A percentile compares a stretch with the other conserved stretches of the same genome.
phyloP scores from a whole-genome alignment of 768 basidiomycete genomes.

The Cystofilobasidium capitatum region DNA sequence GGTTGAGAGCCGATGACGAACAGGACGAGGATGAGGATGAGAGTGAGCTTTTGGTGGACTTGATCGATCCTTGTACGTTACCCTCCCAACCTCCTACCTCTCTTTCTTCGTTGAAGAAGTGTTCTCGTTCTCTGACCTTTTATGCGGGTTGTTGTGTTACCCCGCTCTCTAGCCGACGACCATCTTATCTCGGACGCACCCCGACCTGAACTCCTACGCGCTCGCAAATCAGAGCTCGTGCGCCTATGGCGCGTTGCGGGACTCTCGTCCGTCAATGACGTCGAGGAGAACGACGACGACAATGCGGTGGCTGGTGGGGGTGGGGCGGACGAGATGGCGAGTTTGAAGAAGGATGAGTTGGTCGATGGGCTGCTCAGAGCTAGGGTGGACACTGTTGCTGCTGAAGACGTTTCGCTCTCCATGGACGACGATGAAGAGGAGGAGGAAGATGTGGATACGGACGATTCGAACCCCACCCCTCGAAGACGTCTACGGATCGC shows the following conservation, averaged over 20 bases:
- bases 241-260: slow-evolving; percentile 21
- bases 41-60: no score
- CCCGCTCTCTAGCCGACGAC: slow-evolving; percentile 23
- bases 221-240: slow-evolving; percentile 13
- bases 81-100: no score
- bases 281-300: slow-evolving; percentile 1
- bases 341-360: slow-evolving; percentile 5
- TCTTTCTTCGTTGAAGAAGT: no score
- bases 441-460: not conserved
- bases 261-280: slow-evolving; percentile 16
- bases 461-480: slow-evolving; percentile 14
- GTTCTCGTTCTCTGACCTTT: no score
- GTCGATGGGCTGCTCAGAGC: slow-evolving; percentile 12
- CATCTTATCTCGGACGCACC: slow-evolving; percentile 19
- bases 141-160: no score
- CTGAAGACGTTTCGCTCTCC: not conserved
- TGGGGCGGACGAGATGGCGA: no score
- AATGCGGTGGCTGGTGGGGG: not conserved
- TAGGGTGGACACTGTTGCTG: not conserved
- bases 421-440: not conserved
- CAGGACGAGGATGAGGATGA: no score
- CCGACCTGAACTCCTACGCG: slow-evolving; percentile 11
- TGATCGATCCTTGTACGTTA: no score
- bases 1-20: no score
- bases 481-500: slow-evolving; percentile 1